phyloP scores from a whole-genome alignment of 139 green algal genomes.

The Eudorina sp. region DNA sequence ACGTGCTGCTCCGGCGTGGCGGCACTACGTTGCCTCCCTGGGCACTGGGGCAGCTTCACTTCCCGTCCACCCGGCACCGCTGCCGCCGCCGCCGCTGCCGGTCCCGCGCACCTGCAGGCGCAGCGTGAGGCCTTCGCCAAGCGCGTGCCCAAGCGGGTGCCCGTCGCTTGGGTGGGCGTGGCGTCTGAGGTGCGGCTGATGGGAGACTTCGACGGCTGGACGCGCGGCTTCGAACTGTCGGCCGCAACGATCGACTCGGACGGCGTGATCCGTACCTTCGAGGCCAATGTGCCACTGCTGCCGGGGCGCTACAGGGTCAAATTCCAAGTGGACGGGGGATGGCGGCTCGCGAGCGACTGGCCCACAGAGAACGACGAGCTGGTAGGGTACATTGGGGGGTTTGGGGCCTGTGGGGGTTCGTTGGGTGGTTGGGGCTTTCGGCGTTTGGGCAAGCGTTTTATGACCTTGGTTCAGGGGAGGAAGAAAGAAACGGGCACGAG shows the following conservation, averaged over 20 bases:
- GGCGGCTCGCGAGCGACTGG: conserved; percentile 68
- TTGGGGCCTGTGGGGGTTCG: too few relatives aligned
- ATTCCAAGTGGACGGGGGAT: conserved; percentile 70
- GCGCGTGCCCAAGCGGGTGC: conserved; percentile 64
- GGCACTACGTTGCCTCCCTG: too few relatives aligned
- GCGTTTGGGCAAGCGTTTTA: too few relatives aligned
- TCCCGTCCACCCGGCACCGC: too few relatives aligned
- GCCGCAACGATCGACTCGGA: conserved; percentile 54
- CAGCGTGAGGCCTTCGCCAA: conserved; percentile 53
- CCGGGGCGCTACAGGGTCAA: conserved; percentile 69
- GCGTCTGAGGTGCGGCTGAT: conserved; percentile 63
- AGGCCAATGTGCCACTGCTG: conserved; percentile 57
- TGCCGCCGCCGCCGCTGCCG: too few relatives aligned
- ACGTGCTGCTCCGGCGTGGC: too few relatives aligned
- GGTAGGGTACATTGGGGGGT: neutral
- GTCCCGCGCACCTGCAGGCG: conserved; percentile 51
- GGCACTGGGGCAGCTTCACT: too few relatives aligned
- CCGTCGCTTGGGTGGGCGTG: conserved; percentile 70
- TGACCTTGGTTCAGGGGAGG: too few relatives aligned
- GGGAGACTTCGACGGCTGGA: conserved; percentile 79
- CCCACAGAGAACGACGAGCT: conserved; percentile 61
- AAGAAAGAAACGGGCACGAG: too few relatives aligned
- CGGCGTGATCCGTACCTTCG: conserved; percentile 66
- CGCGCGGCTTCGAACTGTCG: conserved; percentile 66
- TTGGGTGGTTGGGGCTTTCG: too few relatives aligned